phyloP scores from a whole-genome alignment of 345 rosid genomes.

The Lenwebbia sp. region DNA sequence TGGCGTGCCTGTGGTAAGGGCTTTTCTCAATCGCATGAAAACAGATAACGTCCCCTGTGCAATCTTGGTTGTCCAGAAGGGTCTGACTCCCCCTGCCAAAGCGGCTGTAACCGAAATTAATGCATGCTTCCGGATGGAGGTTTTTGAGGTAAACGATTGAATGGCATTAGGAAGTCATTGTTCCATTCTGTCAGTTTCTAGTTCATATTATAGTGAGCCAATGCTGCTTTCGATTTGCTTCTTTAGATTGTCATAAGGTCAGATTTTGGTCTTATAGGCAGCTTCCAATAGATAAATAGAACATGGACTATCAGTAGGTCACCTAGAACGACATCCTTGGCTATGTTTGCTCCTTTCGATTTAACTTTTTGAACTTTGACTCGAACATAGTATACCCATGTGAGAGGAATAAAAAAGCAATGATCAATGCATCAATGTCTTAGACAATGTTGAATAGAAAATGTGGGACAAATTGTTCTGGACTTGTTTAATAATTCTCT shows the following conservation, averaged over 20 bases:
- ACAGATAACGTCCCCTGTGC: slow-evolving; percentile 23
- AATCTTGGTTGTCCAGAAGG: slow-evolving; percentile 33
- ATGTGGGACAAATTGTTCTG: background rate
- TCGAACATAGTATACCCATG: background rate
- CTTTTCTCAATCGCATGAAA: slow-evolving; percentile 27
- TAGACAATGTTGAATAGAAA: background rate
- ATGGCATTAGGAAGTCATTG: background rate
- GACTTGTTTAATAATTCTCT: background rate
- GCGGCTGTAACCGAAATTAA: slow-evolving; percentile 17
- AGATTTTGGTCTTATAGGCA: background rate
- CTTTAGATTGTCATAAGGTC: background rate
- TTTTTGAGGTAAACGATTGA: slow-evolving; percentile 26
- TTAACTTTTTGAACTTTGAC: background rate
- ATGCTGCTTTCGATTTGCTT: background rate
- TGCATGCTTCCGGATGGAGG: slow-evolving; percentile 29
- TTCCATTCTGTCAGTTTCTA: background rate
- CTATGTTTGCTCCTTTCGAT: background rate
- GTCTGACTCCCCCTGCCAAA: slow-evolving; percentile 29
- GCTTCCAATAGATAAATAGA: background rate
- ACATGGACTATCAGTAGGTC: background rate
- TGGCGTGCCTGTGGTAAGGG: slow-evolving; percentile 31
- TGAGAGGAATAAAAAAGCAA: background rate
- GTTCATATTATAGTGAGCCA: background rate
- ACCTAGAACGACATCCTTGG: background rate
- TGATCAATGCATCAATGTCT: background rate